A percentile compares a stretch with the other conserved stretches of the same genome.
Evolutionary conservation across 2,329 filamentous ascomycete species (phyloP).

Genomic region (Colletotrichum sp.): DNA sequence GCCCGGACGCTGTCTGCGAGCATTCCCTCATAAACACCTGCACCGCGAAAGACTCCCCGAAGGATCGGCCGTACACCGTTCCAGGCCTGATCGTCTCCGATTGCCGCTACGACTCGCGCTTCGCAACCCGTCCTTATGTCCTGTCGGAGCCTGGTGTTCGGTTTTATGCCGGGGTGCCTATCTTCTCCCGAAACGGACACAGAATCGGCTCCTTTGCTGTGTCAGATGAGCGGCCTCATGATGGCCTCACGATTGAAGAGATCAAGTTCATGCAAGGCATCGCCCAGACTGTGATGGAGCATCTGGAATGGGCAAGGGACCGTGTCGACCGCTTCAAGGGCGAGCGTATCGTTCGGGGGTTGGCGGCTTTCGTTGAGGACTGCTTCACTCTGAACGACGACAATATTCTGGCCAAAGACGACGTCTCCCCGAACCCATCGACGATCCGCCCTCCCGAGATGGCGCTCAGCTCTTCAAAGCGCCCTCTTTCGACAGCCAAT

Average conservation of each 20-base stretch:
- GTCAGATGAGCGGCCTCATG: constrained; percentile 59
- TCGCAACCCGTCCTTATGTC: constrained; percentile 35
- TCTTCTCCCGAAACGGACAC: constrained; percentile 57
- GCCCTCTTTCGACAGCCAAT: constrained; percentile 3
- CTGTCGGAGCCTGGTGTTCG: constrained; percentile 32
- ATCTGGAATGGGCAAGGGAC: constrained; percentile 60
- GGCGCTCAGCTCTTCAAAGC: not conserved
- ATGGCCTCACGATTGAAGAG: constrained; percentile 51
- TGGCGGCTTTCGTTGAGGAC: constrained; percentile 59
- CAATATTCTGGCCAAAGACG: not conserved
- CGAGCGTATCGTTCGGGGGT: constrained; percentile 57
- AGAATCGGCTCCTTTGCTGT: constrained; percentile 66
- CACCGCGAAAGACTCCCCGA: constrained; percentile 24
- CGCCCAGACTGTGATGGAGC: constrained; percentile 60
- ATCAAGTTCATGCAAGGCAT: constrained; percentile 61
- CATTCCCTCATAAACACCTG: constrained; percentile 27
- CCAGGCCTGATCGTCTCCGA: constrained; percentile 33
- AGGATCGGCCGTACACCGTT: constrained; percentile 29
- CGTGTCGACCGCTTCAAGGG: constrained; percentile 56
- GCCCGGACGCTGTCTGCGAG: constrained; percentile 37
- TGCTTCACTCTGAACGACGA: constrained; percentile 33
- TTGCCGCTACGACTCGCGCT: constrained; percentile 34
- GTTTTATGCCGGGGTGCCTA: constrained; percentile 56
- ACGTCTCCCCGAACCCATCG: not conserved
- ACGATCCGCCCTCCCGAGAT: constrained; percentile 9